Conservation (phyloP, 768 basidiomycete species). For the Pleurotus pulmonarius region DNA sequence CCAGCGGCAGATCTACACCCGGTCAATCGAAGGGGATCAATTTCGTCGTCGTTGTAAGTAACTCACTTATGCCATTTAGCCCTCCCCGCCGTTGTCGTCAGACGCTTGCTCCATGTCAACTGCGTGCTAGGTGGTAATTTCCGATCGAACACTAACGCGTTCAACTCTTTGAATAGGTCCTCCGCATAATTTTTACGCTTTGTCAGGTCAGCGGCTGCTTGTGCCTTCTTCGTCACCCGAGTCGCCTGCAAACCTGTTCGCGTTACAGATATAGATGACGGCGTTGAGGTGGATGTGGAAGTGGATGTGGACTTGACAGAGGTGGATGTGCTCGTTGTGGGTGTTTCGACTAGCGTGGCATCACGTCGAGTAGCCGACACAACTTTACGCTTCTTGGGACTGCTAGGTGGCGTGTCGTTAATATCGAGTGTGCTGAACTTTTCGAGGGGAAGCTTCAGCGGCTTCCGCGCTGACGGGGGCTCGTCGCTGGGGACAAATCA, state of each 20-base stretch:
- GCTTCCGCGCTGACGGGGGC: constrained; percentile 44
- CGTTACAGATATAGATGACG: constrained; percentile 1
- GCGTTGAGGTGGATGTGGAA: background rate
- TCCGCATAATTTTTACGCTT: constrained; percentile 51
- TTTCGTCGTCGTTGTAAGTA: background rate
- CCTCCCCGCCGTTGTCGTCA: constrained; percentile 66
- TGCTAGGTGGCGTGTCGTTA: constrained; percentile 5
- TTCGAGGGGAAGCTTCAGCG: constrained; percentile 24
- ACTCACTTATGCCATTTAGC: constrained; percentile 61
- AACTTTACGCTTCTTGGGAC: constrained; percentile 4
- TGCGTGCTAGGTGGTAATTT: constrained; percentile 50
- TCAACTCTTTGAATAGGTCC: constrained; percentile 58
- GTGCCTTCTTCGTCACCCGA: constrained; percentile 36
- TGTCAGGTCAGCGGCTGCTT: constrained; percentile 37
- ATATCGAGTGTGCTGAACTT: constrained; percentile 10
- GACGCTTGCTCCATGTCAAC: constrained; percentile 63
- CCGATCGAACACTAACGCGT: constrained; percentile 50
- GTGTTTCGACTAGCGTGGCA: background rate
- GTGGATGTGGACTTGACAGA: background rate
- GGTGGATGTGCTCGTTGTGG: background rate
- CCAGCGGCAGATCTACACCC: constrained; percentile 50
- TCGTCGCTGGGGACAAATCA: constrained; percentile 34
- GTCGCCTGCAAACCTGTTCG: constrained; percentile 17
- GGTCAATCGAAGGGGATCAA: background rate
- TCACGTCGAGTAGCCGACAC: too few relatives aligned